Conservation (phyloP, 257 asterid species). For the Ocimum tenuiflorum region DNA sequence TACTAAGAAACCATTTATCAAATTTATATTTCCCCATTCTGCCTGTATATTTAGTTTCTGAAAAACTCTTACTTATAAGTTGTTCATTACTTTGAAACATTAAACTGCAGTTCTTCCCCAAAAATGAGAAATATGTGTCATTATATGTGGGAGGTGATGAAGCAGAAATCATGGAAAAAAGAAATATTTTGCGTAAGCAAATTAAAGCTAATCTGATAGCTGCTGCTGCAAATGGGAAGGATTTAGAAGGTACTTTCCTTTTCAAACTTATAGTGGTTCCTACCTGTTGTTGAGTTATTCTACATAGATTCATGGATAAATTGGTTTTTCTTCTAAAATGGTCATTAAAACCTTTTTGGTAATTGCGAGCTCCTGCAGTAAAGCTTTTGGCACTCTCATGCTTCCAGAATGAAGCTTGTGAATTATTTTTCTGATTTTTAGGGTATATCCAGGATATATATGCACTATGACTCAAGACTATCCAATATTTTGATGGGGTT, state of each 20-base stretch:
- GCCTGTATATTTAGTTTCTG: background rate
- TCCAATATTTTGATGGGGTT: background rate
- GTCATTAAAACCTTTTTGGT: too few species aligned
- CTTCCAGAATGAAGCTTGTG: background rate
- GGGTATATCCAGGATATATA: background rate
- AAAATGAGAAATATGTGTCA: conserved; percentile 75
- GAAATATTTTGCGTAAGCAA: conserved; percentile 58
- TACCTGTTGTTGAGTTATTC: background rate
- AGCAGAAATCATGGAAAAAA: conserved; percentile 55
- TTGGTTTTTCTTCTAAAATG: background rate
- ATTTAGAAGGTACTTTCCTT: conserved; percentile 76
- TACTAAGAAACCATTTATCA: background rate
- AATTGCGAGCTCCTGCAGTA: background rate
- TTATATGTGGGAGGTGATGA: conserved; percentile 80
- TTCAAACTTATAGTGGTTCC: background rate
- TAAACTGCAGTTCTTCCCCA: conserved; percentile 84
- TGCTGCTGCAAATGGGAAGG: conserved; percentile 97
- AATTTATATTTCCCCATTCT: background rate
- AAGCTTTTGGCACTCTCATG: background rate
- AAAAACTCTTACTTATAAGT: background rate
- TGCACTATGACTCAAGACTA: background rate
- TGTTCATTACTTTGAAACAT: conserved; percentile 7
- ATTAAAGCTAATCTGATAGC: conserved; percentile 73
- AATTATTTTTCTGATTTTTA: background rate
- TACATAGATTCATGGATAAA: background rate